Base-by-base conservation (phyloP, 208 protist species). In the Angomonas desouzai region DNA sequence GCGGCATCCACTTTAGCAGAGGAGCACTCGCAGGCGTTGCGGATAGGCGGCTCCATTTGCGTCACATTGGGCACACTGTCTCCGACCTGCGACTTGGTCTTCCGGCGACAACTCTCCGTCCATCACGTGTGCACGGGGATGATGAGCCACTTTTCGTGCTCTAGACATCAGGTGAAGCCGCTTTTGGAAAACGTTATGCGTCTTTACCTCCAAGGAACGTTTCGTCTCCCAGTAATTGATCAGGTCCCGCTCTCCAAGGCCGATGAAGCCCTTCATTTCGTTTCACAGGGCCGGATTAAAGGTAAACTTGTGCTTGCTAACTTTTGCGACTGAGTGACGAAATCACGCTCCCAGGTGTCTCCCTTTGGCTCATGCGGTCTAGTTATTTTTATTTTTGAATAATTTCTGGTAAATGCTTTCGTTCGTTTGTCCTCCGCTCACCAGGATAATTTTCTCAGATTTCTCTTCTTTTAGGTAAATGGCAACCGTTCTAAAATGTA, bases 41-140 rank as follows among this genome's bases (percentile, higher is more conserved):
- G 87, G 11, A 85, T 89, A 68, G 84, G 87, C 30, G 87, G 87
- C 2, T 63, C 71, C 27, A 67, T 87, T 10, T 93, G 87, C 47
- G 61, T 89, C 23, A 49, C 89, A 13, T 76, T 76, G 28, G 81
- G 74, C 0, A 66, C 73, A 2, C 36, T 88, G 10, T 29, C 59
- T 0, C 67, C 71, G 3, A 57, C 48, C 27, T 62, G 66, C 27
- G 70, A 76, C 27, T n/a, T 85, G 9, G 60, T 83, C 62, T 89
- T 89, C 63, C 66, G 66, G 16, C 76, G 72, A 0, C 85, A 92
- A 62, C 57, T 87, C 7, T 80, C 81, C 10, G 34, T 89, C 10
- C 79, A 87, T 65, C 85, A 87, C 55, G 80, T 92, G 6, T 89
- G 63, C 49, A 48, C 85, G 1, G 74, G 67, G 1, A 74, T 76